Conservation (phyloP, 1,139 yeast species). For the Blastobotrys capitulatus region DNA sequence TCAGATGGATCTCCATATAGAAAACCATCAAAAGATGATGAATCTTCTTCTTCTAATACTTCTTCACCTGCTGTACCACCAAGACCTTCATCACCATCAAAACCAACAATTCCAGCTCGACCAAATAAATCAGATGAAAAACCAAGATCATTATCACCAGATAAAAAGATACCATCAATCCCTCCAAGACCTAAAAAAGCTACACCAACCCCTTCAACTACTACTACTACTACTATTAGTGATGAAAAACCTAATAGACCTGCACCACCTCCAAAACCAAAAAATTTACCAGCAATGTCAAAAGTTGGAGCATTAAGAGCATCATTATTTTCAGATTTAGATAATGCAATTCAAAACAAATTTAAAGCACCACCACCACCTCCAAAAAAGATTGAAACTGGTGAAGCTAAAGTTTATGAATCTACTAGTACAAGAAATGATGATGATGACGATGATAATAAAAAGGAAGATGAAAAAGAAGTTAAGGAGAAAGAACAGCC, state of each 20-base stretch:
- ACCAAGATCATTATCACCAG: not conserved
- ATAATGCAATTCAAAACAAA: conserved; percentile 29
- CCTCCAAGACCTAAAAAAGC: not conserved
- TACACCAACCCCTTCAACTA: not conserved
- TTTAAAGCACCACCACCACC: conserved; percentile 26
- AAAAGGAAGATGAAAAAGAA: conserved; percentile 17
- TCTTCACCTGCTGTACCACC: too few relatives aligned
- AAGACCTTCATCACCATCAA: not conserved
- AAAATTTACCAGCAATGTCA: conserved; percentile 21
- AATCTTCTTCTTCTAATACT: too few relatives aligned
- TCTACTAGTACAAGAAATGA: conserved; percentile 16
- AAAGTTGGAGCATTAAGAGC: conserved; percentile 32
- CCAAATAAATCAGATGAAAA: not conserved
- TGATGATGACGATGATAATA: conserved; percentile 17
- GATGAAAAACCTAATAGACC: conserved; percentile 4
- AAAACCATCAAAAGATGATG: too few relatives aligned
- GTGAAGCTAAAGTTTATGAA: conserved; percentile 21
- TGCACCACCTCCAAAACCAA: conserved; percentile 23
- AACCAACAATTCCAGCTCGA: not conserved
- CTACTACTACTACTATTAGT: not conserved
- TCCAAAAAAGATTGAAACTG: conserved; percentile 11
- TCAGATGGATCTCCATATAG: too few relatives aligned
- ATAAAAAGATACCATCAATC: not conserved
- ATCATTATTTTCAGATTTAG: conserved; percentile 32
- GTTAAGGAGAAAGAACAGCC: conserved; percentile 27